Conservation (phyloP, 805 yeast genomes). For the Saturnispora quitensis region DNA sequence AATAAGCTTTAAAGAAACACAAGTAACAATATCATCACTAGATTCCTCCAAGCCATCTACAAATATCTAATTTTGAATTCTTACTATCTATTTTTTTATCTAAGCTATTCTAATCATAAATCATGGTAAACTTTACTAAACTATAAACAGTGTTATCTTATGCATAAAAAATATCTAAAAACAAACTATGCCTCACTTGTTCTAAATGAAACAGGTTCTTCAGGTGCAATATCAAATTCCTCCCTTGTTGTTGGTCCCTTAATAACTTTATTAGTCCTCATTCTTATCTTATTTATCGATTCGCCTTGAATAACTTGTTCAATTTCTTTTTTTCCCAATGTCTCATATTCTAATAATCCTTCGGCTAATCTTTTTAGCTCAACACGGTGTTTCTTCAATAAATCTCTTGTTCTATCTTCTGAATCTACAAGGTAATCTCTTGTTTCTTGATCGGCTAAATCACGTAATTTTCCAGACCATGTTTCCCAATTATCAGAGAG, state of each 20-base stretch:
- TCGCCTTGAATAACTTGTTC: constrained; percentile 80
- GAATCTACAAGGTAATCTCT: constrained; percentile 63
- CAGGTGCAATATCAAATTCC: constrained; percentile 29
- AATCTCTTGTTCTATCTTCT: constrained; percentile 66
- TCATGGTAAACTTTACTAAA: background rate
- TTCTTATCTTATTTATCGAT: constrained; percentile 55
- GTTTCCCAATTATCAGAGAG: constrained; percentile 87
- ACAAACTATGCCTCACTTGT: background rate
- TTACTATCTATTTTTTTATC: background rate
- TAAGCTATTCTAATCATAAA: background rate
- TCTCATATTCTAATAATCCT: constrained; percentile 91
- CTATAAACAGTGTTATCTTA: background rate
- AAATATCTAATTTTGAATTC: background rate
- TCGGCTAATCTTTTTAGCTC: constrained; percentile 86
- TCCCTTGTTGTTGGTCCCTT: constrained; percentile 31
- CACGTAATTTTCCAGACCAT: constrained; percentile 86
- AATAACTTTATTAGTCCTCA: constrained; percentile 66
- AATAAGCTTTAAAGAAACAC: background rate
- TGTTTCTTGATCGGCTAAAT: constrained; percentile 89
- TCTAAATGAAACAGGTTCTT: constrained; percentile 16
- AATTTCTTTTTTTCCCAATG: constrained; percentile 85
- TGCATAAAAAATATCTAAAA: background rate
- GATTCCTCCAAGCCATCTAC: background rate
- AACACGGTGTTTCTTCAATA: constrained; percentile 49
- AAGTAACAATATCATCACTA: background rate